Conservation (phyloP, 768 basidiomycete species). For the Mycena sanguinolenta region DNA sequence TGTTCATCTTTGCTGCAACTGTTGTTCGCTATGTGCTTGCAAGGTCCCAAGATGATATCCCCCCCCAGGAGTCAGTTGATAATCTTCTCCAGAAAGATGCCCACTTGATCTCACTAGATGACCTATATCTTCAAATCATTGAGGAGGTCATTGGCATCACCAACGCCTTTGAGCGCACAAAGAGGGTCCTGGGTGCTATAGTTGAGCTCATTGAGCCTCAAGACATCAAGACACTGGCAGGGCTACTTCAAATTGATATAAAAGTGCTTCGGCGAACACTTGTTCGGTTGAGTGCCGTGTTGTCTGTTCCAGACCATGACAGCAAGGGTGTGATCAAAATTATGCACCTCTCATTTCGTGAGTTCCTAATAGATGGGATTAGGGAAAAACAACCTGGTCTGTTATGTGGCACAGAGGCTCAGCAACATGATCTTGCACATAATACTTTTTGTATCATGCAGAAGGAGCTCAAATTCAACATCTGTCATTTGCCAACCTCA, state of each 20-base stretch:
- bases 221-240: background rate
- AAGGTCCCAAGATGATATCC: no score
- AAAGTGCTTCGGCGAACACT: background rate
- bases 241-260: background rate
- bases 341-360: background rate
- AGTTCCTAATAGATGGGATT: background rate
- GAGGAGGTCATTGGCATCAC: background rate
- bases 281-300: background rate
- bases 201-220: background rate
- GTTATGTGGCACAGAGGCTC: slow-evolving; percentile 6
- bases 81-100: background rate
- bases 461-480: slow-evolving; percentile 12
- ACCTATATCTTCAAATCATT: background rate
- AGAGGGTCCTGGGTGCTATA: background rate
- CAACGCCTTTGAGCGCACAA: background rate
- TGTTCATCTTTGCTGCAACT: slow-evolving; percentile 12
- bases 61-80: background rate
- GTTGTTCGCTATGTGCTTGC: background rate
- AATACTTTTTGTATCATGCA: background rate
- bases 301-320: background rate
- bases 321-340: background rate
- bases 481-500: slow-evolving; percentile 5
- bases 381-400: background rate
- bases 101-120: background rate
- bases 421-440: background rate